Conservation (phyloP, 2,329 filamentous ascomycete species). For the Fusarium ramigenum region DNA sequence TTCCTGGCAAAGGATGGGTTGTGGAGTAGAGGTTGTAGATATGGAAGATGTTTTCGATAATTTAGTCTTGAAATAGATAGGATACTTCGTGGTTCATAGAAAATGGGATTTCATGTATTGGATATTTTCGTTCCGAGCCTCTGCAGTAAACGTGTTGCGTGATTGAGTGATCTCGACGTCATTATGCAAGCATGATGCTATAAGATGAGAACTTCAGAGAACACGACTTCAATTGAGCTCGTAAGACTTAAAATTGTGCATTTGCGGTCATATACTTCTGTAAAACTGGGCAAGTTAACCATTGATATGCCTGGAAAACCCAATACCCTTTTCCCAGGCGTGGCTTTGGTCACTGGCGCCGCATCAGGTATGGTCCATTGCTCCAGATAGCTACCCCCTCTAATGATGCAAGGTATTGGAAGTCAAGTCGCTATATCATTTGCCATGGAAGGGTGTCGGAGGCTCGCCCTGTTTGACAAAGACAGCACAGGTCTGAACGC, state of each 20-base stretch:
- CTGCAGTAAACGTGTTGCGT: neutral
- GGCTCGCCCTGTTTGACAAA: constrained; percentile 54
- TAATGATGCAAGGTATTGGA: constrained; percentile 12
- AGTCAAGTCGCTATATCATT: constrained; percentile 52
- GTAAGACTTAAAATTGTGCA: too few species aligned
- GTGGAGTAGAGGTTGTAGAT: constrained; percentile 58
- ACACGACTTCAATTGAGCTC: neutral
- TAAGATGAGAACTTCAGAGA: neutral
- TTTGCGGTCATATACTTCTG: neutral
- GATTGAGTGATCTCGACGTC: constrained; percentile 11
- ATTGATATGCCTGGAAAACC: constrained; percentile 2
- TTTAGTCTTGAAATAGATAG: constrained; percentile 30
- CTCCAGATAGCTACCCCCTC: neutral
- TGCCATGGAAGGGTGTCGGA: constrained; percentile 54
- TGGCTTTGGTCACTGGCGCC: constrained; percentile 47
- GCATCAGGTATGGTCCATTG: constrained; percentile 41
- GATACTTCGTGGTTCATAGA: constrained; percentile 34
- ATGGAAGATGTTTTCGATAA: neutral
- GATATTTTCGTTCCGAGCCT: neutral
- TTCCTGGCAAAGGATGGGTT: constrained; percentile 78
- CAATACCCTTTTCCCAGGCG: constrained; percentile 42
- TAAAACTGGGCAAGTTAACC: too few species aligned
- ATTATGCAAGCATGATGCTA: constrained; percentile 15
- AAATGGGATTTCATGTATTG: neutral
- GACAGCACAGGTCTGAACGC: constrained; percentile 46